Conservation (phyloP, 2,329 filamentous ascomycete genomes). For the Aspergillus hortae region DNA sequence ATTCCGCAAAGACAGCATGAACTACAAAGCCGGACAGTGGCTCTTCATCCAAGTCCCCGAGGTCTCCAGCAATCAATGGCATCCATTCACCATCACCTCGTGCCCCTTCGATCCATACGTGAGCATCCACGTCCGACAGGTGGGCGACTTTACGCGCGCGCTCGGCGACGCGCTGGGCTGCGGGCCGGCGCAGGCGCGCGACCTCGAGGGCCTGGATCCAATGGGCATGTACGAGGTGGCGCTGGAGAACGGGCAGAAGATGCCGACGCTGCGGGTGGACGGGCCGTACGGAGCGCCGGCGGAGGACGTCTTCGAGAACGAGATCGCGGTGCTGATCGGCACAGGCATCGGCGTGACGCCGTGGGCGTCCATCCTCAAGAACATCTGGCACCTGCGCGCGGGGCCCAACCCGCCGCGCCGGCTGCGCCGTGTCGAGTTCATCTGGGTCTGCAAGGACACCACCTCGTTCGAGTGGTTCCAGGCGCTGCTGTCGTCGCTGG, state of each 20-base stretch:
- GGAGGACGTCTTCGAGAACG: constrained; percentile 95
- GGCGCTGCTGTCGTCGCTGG: constrained; percentile 82
- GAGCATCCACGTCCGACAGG: constrained; percentile 90
- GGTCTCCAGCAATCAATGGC: constrained; percentile 89
- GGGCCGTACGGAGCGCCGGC: constrained; percentile 95
- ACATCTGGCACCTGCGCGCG: constrained; percentile 95
- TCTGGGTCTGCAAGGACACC: constrained; percentile 97
- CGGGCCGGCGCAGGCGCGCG: constrained; percentile 77
- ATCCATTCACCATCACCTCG: constrained; percentile 98
- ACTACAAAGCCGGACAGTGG: constrained; percentile 98
- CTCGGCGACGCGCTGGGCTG: constrained; percentile 95
- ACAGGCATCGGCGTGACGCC: constrained; percentile 84
- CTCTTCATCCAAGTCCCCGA: constrained; percentile 91
- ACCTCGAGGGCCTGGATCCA: constrained; percentile 86
- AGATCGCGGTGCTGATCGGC: constrained; percentile 73
- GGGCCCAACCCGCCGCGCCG: constrained; percentile 84
- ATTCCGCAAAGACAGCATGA: constrained; percentile 93
- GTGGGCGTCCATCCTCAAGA: constrained; percentile 86
- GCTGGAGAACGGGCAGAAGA: constrained; percentile 84
- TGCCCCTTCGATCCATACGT: constrained; percentile 95
- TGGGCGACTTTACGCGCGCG: constrained; percentile 91
- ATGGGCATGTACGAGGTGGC: constrained; percentile 98
- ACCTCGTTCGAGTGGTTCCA: constrained; percentile 99
- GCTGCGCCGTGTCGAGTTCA: constrained; percentile 93
- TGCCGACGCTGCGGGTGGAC: constrained; percentile 86